Base-by-base conservation (phyloP, 345 rosid genomes). In the Bruguiera parviflora region DNA sequence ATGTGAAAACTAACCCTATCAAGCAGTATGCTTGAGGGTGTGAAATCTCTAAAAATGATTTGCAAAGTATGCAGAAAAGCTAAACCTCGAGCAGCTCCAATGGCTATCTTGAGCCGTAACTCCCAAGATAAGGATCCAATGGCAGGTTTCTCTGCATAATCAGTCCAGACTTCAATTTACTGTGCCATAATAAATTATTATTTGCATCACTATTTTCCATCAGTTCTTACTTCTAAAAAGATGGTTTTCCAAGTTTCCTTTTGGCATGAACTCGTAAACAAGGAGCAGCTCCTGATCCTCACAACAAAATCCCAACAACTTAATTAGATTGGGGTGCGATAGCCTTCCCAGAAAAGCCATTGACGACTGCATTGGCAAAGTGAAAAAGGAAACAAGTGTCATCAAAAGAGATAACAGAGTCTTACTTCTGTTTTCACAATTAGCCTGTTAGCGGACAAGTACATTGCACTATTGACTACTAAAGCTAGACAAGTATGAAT, bases 261-360 rank as follows among this genome's bases (percentile, higher is more conserved):
- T 91, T 16, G 82, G 85, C 90, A 91, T 71, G 77, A 86, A 93
- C 76, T 91, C 94, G 8, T 86, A 93, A 61, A 93, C 96, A 43
- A 93, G 88, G 2, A 87, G 86, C 43, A 89, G 84, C 75, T 85
- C 92, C 32, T 70, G 71, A 53, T 87, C 89, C 62, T 93, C 97
- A 86, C 80, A 81, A 72, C 98, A 93, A 63, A 74, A 91, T 33
- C 98, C 98, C 69, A 93, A 33, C 60, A 93, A 57, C 79, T 71
- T 85, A 21, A 93, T 93, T 66, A 93, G 69, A 70, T 91, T 91
- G 16, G 94, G 94, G 67, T 93, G 97, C n/a, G 88, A 86, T 59
- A 86, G 82, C 77, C 87, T 84, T 66, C 89, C 97, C 13, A 90
- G 84, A 78, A 90, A 90, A 77, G 84, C 84, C 46, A 90, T 84